Evolutionary conservation across 768 basidiomycete genomes (phyloP).

Genomic region (Mrakia hoshinonis): DNA sequence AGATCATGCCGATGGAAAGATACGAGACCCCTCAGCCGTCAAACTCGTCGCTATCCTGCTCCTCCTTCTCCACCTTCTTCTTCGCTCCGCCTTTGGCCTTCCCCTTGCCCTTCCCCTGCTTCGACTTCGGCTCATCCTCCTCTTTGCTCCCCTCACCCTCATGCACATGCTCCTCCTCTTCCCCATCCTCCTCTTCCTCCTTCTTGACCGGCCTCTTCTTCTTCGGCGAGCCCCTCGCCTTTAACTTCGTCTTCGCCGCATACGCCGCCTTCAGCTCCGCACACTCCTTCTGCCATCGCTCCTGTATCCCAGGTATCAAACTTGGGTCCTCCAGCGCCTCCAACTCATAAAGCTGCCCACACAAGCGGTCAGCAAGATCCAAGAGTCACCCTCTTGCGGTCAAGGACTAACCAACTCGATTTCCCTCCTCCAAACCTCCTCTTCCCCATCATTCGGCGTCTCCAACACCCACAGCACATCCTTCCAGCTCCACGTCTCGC

Average conservation of each 20-base stretch:
- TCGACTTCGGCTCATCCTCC: slow-evolving; percentile 35
- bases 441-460: slow-evolving; percentile 58
- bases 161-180: slow-evolving; percentile 30
- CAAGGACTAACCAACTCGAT: slow-evolving; percentile 46
- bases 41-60: slow-evolving; percentile 25
- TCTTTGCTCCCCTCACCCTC: slow-evolving; percentile 27
- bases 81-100: slow-evolving; percentile 25
- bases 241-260: neutral
- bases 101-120: neutral
- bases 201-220: neutral
- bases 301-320: slow-evolving; percentile 4
- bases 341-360: slow-evolving; percentile 44
- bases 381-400: neutral
- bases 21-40: too few relatives aligned
- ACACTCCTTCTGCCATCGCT: slow-evolving; percentile 14
- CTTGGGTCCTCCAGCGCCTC: slow-evolving; percentile 35
- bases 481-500: slow-evolving; percentile 7
- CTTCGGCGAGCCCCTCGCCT: neutral
- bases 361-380: neutral
- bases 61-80: slow-evolving; percentile 29
- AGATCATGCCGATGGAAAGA: neutral
- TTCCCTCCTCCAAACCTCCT: slow-evolving; percentile 65
- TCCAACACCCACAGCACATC: slow-evolving; percentile 17
- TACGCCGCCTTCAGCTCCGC: neutral
- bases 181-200: neutral